Evolutionary conservation across 2,329 filamentous ascomycete species (phyloP).

Genomic region (Talaromyces sp.): DNA sequence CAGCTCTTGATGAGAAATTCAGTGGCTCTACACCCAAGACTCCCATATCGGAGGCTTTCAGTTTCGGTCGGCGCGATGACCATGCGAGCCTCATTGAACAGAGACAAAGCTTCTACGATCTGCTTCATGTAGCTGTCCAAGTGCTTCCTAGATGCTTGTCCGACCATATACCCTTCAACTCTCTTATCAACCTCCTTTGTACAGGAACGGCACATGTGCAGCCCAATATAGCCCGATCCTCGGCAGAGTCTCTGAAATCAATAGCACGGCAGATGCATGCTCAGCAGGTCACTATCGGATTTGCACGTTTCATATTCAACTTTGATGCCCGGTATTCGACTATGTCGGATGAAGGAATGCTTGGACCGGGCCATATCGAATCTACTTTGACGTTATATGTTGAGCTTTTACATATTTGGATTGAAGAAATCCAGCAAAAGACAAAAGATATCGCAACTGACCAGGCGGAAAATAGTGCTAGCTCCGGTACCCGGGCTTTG

Average conservation of each 20-base stretch:
- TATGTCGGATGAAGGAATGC: conserved; percentile 96
- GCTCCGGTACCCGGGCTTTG: conserved; percentile 66
- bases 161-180: conserved; percentile 85
- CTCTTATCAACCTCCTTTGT: conserved; percentile 88
- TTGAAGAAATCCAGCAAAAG: conserved; percentile 89
- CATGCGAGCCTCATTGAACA: conserved; percentile 70
- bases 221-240: conserved; percentile 84
- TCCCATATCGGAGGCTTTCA: conserved; percentile 90
- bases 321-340: conserved; percentile 97
- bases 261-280: conserved; percentile 92
- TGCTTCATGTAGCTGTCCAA: conserved; percentile 92
- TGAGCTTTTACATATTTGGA: conserved; percentile 93
- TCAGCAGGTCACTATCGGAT: conserved; percentile 93
- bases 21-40: conserved; percentile 84
- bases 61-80: conserved; percentile 80
- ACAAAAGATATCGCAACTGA: conserved; percentile 69
- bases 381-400: conserved; percentile 90
- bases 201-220: conserved; percentile 96
- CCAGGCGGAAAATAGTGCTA: conserved; percentile 57
- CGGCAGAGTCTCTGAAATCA: conserved; percentile 87
- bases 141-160: conserved; percentile 92
- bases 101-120: conserved; percentile 91
- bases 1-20: conserved; percentile 92
- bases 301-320: conserved; percentile 96
- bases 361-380: conserved; percentile 90